Percentiles rank a stretch among this genome's conserved stretches.
Evolutionary conservation across 1,284 basidiomycete genomes (phyloP).

Genomic region (Melampsora americana): DNA sequence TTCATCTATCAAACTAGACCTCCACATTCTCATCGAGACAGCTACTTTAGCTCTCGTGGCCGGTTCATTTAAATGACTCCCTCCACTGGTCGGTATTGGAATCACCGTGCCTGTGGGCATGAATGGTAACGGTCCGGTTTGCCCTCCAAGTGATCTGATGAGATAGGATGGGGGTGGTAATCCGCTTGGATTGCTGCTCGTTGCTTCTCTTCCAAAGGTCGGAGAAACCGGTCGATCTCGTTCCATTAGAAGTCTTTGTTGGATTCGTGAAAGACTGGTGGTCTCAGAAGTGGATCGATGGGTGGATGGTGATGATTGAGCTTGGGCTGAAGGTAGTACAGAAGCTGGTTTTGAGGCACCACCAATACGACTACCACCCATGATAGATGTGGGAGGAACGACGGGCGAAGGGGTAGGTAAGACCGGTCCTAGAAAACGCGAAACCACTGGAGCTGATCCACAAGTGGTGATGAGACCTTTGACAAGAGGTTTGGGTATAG

Average conservation of each 20-base stretch:
- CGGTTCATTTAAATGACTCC: slow-evolving; percentile 30
- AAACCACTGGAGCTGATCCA: slow-evolving; percentile 16
- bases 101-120: background rate
- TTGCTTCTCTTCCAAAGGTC: background rate
- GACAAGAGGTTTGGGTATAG: slow-evolving; percentile 15
- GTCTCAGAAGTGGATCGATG: background rate
- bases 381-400: slow-evolving; percentile 5
- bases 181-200: background rate
- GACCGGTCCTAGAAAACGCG: slow-evolving; percentile 18
- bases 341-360: background rate
- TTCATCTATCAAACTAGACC: slow-evolving; percentile 38
- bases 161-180: slow-evolving; percentile 42
- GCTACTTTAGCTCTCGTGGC: slow-evolving; percentile 36
- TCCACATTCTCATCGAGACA: slow-evolving; percentile 30
- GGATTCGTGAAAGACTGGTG: slow-evolving; percentile 11
- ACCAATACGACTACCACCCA: background rate
- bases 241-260: slow-evolving; percentile 38
- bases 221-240: slow-evolving; percentile 40
- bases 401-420: background rate
- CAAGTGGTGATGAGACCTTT: slow-evolving; percentile 27
- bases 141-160: slow-evolving; percentile 29
- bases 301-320: background rate
- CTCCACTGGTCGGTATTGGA: background rate
- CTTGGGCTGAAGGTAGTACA: background rate
- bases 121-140: slow-evolving; percentile 39